Evolutionary conservation across 176 grass and related monocot genomes (phyloP), one percentile per base, ranked within the genome.

Genomic region (Hyparrhenia diplandra): DNA sequence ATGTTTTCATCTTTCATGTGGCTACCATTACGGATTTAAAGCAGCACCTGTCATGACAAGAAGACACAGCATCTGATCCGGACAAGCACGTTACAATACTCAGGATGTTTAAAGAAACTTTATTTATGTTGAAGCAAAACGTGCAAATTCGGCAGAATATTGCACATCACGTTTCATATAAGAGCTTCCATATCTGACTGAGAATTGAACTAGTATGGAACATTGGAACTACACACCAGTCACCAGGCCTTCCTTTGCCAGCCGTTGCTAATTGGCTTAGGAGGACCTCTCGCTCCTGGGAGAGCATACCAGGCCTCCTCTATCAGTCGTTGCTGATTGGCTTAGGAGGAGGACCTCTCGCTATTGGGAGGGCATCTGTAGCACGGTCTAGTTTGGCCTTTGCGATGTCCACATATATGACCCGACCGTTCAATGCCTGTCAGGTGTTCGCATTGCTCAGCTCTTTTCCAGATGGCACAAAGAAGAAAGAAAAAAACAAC

Each of bases 321-420:
- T 46, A 21, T 85, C 82, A 64, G 55, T 43, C 30, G 71, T 58
- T 45, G 73, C n/a, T 36, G 17, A 57, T 43, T 65, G 71, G 72
- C 43, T 81, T 81, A 2, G 82, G 71, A 28, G 82, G 87, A 3
- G n/a, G n/a, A n/a, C 71, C 77, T 81, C 75, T 88, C 7, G 88
- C 88, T 41, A 85, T 84, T 66, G 88, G 88, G 14, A 36, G 1
- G 31, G 5, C 58, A 39, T 74, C 60, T 72, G 41, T 28, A 51
- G 29, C 30, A 32, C 73, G 77, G 5, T 49, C 74, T 63, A 3
- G 47, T 73, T 79, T 84, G 31, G 69, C 67, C 85, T 86, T 88
- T 11, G 91, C 88, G 64, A 81, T 78, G 79, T 90, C 91, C 29
- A 94, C 88, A 63, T 86, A 88, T 66, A 94, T 86, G 51, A 90